These are phyloP conservation scores for Climacium dendroides DNA, from an alignment of 225 moss, liverwort and hornwort species.

Conservation along the genomic window DNA sequence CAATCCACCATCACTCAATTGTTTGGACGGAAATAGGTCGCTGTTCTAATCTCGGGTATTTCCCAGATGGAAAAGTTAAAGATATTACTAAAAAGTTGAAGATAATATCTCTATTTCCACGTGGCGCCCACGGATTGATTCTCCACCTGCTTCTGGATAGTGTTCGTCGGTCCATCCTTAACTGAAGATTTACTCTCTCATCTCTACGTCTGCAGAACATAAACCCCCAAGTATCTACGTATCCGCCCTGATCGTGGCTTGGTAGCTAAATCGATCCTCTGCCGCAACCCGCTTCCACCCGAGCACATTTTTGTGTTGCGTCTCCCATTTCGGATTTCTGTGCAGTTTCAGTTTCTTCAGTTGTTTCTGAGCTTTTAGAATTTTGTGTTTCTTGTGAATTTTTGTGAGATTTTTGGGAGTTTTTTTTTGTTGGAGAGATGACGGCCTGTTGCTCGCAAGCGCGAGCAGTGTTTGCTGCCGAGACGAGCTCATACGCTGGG, in stretches of 20 bases:
- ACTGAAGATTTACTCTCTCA: rapidly evolving
- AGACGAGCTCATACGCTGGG: slow-evolving; percentile 10
- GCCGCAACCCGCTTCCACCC: not conserved
- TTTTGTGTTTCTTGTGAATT: not conserved
- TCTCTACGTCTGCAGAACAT: rapidly evolving
- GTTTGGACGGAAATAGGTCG: not conserved
- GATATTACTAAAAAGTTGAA: not conserved
- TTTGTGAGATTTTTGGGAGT: too few species aligned
- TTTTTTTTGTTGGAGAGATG: not conserved
- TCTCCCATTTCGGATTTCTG: not conserved
- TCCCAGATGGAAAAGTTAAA: not conserved
- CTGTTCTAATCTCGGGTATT: too few species aligned
- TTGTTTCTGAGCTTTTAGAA: not conserved
- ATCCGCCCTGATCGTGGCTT: not conserved
- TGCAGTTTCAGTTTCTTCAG: not conserved
- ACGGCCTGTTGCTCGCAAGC: slow-evolving; percentile 34
- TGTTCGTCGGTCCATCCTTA: not conserved
- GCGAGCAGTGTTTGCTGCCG: slow-evolving; percentile 19
- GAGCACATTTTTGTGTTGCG: not conserved
- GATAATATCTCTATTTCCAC: slow-evolving; percentile 2
- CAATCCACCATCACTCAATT: too few species aligned
- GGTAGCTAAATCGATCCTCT: not conserved
- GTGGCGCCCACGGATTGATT: slow-evolving; percentile 1
- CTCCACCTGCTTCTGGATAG: slow-evolving; percentile 6
- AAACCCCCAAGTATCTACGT: rapidly evolving